phyloP scores from a whole-genome alignment of 768 basidiomycete species.

The Calocybe cyanea region DNA sequence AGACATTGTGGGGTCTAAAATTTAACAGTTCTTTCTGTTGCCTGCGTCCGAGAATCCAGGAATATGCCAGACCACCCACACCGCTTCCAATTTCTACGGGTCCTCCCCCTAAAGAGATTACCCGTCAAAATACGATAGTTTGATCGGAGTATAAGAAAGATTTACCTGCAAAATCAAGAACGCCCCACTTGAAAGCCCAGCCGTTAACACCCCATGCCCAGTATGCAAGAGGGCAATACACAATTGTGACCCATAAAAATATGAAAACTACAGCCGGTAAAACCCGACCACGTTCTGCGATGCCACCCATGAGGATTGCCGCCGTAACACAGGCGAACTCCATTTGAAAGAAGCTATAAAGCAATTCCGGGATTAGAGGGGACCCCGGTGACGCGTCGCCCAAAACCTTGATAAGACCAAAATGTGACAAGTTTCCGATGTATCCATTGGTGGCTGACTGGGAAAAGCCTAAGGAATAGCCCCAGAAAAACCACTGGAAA shows the following conservation, averaged over 20 bases:
- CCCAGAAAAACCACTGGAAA: slow-evolving; percentile 74
- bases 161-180: slow-evolving; percentile 82
- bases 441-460: slow-evolving; percentile 68
- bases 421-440: slow-evolving; percentile 78
- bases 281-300: slow-evolving; percentile 84
- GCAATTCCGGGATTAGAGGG: slow-evolving; percentile 73
- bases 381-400: slow-evolving; percentile 74
- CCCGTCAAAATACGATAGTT: not conserved
- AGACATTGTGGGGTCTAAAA: slow-evolving; percentile 87
- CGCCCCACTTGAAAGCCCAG: slow-evolving; percentile 84
- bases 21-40: slow-evolving; percentile 67
- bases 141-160: not conserved
- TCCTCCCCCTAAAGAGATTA: slow-evolving; percentile 55
- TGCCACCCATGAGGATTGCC: slow-evolving; percentile 70
- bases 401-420: slow-evolving; percentile 72
- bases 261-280: slow-evolving; percentile 78
- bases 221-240: slow-evolving; percentile 84
- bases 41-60: slow-evolving; percentile 83
- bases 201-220: slow-evolving; percentile 83
- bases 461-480: slow-evolving; percentile 80
- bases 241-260: slow-evolving; percentile 83
- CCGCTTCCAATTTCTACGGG: slow-evolving; percentile 89
- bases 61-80: slow-evolving; percentile 78
- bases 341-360: slow-evolving; percentile 87
- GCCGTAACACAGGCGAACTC: slow-evolving; percentile 83